A percentile compares a stretch with the other conserved stretches of the same genome.
These are phyloP conservation scores for Aethionema arabicum DNA, from an alignment of 345 rosid genomes.

Conservation along the genomic window DNA sequence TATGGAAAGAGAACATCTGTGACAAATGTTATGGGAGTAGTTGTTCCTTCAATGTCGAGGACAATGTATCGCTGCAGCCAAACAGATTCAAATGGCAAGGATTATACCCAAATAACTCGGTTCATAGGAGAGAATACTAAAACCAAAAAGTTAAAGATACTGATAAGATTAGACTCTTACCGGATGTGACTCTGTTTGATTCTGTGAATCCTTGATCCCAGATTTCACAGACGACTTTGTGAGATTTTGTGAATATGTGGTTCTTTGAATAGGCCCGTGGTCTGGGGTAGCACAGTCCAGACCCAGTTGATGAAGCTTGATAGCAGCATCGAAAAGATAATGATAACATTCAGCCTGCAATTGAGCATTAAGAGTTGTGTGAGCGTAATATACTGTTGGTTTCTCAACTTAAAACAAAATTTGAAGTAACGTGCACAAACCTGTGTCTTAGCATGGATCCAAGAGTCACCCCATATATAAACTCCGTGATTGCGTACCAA, in stretches of 20 bases:
- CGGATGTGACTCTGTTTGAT: slow-evolving; percentile 39
- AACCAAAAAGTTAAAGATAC: neutral
- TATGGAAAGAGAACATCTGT: slow-evolving; percentile 88
- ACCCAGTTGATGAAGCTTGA: slow-evolving; percentile 82
- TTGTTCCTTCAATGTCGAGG: slow-evolving; percentile 98
- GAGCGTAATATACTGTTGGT: slow-evolving; percentile 12
- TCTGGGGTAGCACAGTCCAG: slow-evolving; percentile 70
- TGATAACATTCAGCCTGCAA: slow-evolving; percentile 93
- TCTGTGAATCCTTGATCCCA: slow-evolving; percentile 44
- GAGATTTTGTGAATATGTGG: slow-evolving; percentile 40
- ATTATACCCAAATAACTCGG: neutral
- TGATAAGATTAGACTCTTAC: slow-evolving; percentile 39
- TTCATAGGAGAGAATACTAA: too few species aligned
- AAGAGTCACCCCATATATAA: slow-evolving; percentile 94
- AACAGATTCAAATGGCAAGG: slow-evolving; percentile 18
- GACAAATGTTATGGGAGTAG: slow-evolving; percentile 94
- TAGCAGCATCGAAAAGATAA: slow-evolving; percentile 89
- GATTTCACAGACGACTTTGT: slow-evolving; percentile 44
- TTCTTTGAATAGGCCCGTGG: slow-evolving; percentile 61
- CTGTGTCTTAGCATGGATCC: slow-evolving; percentile 99
- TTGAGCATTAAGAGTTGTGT: neutral
- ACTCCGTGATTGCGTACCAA: slow-evolving; percentile 96
- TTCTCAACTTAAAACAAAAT: slow-evolving; percentile 21
- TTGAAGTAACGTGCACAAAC: slow-evolving; percentile 42
- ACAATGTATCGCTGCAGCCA: slow-evolving; percentile 73